Evolutionary conservation across 345 rosid genomes (phyloP).

Genomic region (Trapa incisa): DNA sequence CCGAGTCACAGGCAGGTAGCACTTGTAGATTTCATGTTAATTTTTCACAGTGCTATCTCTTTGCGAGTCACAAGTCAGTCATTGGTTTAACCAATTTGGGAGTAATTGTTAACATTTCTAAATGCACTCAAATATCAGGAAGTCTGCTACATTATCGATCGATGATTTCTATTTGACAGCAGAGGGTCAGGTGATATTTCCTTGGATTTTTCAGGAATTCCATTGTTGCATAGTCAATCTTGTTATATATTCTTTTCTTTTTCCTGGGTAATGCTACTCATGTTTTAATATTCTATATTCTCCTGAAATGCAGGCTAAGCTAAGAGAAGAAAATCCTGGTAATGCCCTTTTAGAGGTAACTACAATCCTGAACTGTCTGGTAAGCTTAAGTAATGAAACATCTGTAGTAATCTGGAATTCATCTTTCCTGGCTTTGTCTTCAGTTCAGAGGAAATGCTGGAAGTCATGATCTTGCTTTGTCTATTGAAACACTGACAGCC

Average conservation of each 20-base stretch:
- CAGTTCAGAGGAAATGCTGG: slow-evolving; percentile 95
- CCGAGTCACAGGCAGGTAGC: slow-evolving; percentile 57
- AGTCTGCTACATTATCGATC: slow-evolving; percentile 69
- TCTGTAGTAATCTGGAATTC: not conserved
- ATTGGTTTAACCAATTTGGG: not conserved
- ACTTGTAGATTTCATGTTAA: not conserved
- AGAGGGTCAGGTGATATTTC: slow-evolving; percentile 55
- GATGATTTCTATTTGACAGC: slow-evolving; percentile 94
- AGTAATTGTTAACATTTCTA: slow-evolving; percentile 2
- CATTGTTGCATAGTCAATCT: not conserved
- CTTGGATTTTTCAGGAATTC: not conserved
- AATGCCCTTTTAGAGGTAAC: slow-evolving; percentile 75
- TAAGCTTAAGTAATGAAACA: not conserved
- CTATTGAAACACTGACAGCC: slow-evolving; percentile 54
- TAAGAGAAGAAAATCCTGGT: slow-evolving; percentile 63
- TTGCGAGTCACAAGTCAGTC: not conserved
- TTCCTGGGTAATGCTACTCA: not conserved
- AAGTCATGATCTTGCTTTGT: slow-evolving; percentile 86
- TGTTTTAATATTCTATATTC: slow-evolving; percentile 10
- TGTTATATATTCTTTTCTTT: not conserved
- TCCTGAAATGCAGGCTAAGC: slow-evolving; percentile 40
- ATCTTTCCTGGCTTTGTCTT: slow-evolving; percentile 4
- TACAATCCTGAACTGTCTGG: slow-evolving; percentile 1
- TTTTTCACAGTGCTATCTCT: not conserved
- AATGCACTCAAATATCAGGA: slow-evolving; percentile 33